phyloP scores from a whole-genome alignment of 257 asterid species.

The Solanum pennellii region DNA sequence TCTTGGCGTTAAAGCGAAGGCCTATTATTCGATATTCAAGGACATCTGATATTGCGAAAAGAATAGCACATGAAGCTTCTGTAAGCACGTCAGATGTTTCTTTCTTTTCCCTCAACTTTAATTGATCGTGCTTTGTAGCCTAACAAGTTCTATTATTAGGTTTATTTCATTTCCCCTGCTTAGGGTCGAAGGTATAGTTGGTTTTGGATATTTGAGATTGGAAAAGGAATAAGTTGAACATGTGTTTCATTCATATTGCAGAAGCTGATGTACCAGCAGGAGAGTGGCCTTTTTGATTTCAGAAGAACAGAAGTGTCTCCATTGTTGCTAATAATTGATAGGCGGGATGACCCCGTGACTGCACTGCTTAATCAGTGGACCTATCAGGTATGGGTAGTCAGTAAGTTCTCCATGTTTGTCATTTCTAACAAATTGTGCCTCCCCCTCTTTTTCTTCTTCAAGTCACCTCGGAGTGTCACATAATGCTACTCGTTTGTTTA shows the following conservation, averaged over 20 bases:
- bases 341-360: constrained; percentile 95
- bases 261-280: constrained; percentile 99
- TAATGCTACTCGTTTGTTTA: constrained; percentile 4
- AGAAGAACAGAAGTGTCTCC: constrained; percentile 92
- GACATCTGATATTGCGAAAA: constrained; percentile 81
- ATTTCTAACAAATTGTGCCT: background rate
- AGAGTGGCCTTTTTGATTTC: constrained; percentile 92
- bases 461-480: background rate
- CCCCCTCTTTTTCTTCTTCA: background rate
- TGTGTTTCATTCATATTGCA: constrained; percentile 20
- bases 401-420: background rate
- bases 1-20: constrained; percentile 74
- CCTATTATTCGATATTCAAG: constrained; percentile 85
- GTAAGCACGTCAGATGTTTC: constrained; percentile 28
- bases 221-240: constrained; percentile 1
- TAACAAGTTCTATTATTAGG: background rate
- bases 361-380: constrained; percentile 98
- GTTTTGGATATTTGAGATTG: background rate
- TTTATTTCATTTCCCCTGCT: background rate
- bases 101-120: background rate
- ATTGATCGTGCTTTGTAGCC: background rate
- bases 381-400: constrained; percentile 55
- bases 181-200: background rate
- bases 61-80: constrained; percentile 86
- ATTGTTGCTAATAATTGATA: constrained; percentile 71